Conservation (phyloP, 2,329 filamentous ascomycete genomes). For the Fusarium pseudocircinatum region DNA sequence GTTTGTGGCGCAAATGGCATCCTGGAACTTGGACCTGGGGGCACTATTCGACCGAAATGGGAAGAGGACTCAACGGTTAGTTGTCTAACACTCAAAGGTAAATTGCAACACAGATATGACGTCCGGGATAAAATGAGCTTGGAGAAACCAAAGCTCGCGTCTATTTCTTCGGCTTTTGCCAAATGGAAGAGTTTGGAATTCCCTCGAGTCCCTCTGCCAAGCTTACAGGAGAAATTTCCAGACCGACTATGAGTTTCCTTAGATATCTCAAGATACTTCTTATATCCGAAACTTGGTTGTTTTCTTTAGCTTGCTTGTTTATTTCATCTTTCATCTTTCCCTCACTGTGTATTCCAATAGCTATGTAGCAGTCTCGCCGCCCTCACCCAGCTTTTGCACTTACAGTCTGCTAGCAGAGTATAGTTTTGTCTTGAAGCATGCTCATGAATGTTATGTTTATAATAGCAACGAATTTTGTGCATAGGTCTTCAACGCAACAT, state of each 20-base stretch:
- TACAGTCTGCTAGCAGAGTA: neutral
- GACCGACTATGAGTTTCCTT: neutral
- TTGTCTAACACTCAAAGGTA: neutral
- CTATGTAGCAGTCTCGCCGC: too few species aligned
- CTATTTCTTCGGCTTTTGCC: neutral
- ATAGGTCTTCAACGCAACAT: too few species aligned
- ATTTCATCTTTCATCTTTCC: too few species aligned
- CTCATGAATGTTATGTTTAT: neutral
- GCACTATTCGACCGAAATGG: neutral
- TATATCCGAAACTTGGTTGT: too few species aligned
- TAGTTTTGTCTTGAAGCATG: neutral
- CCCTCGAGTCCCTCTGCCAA: accelerated
- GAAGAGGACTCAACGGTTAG: neutral
- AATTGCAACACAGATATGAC: neutral
- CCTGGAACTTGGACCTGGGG: accelerated
- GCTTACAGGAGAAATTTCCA: neutral
- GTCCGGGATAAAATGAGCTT: neutral
- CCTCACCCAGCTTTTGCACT: accelerated
- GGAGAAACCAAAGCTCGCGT: neutral
- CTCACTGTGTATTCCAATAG: too few species aligned
- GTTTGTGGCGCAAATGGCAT: neutral
- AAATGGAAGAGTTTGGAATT: neutral
- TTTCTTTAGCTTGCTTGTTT: too few species aligned
- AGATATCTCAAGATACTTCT: too few species aligned
- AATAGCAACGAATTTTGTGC: too few species aligned